A percentile compares a stretch with the other conserved stretches of the same genome.
Conservation (phyloP, 495 filamentous ascomycete genomes). For the Tetracladium marchalianum region DNA sequence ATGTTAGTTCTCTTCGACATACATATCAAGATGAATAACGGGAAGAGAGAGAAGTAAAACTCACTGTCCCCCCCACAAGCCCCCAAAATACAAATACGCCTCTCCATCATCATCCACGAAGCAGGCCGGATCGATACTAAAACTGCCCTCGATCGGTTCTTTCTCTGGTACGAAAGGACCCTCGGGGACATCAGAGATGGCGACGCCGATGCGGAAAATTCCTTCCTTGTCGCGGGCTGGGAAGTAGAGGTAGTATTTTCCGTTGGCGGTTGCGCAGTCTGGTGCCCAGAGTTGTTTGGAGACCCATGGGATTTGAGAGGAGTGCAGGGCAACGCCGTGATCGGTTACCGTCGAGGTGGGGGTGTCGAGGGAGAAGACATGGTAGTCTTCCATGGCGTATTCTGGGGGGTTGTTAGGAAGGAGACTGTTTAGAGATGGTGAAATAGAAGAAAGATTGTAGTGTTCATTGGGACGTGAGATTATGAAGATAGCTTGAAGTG, state of each 20-base stretch:
- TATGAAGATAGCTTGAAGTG: too few species aligned
- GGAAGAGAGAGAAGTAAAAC: background rate
- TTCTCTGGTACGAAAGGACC: conserved; percentile 42
- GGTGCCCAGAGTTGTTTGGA: conserved; percentile 57
- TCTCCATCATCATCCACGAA: conserved; percentile 53
- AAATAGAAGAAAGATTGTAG: too few species aligned
- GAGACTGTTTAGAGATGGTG: too few species aligned
- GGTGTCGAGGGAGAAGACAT: conserved; percentile 44
- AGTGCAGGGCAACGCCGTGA: conserved; percentile 45
- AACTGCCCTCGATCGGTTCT: conserved; percentile 41
- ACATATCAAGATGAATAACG: too few species aligned
- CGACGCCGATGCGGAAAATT: conserved; percentile 58
- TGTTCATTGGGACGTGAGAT: too few species aligned
- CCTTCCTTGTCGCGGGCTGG: conserved; percentile 47
- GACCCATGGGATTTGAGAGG: conserved; percentile 51
- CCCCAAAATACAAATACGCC: conserved; percentile 56
- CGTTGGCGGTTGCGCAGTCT: conserved; percentile 47
- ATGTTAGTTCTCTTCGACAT: too few species aligned
- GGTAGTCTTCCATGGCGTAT: conserved; percentile 70
- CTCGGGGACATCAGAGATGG: conserved; percentile 38
- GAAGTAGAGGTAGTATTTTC: conserved; percentile 57
- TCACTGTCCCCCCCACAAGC: conserved; percentile 64
- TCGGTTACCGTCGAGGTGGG: conserved; percentile 43
- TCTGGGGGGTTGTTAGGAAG: conserved; percentile 20
- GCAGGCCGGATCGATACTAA: conserved; percentile 53